A percentile compares a stretch with the other conserved stretches of the same genome.
These are phyloP conservation scores for Tuber indicum DNA, from an alignment of 495 filamentous ascomycete species.

Conservation along the genomic window DNA sequence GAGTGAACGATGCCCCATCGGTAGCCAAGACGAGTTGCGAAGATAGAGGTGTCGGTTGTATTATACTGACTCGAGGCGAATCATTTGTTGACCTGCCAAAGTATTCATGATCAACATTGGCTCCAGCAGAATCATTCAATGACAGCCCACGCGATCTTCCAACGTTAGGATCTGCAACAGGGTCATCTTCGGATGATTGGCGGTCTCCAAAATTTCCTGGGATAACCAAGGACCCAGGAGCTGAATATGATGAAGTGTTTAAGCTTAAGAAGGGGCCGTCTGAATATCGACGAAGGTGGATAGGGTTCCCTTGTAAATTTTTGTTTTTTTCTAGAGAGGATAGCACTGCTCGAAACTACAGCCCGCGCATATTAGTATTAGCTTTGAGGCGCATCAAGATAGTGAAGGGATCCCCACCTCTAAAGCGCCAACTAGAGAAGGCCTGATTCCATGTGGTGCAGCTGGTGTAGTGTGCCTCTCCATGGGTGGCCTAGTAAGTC, in stretches of 20 bases:
- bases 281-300: conserved; percentile 65
- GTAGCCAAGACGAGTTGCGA: conserved; percentile 4
- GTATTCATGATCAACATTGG: conserved; percentile 4
- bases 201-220: conserved; percentile 13
- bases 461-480: conserved; percentile 49
- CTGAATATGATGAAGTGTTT: conserved; percentile 16
- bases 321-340: conserved; percentile 71
- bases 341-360: conserved; percentile 72
- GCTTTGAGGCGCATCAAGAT: not conserved
- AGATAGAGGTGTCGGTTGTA: conserved; percentile 8
- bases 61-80: conserved; percentile 13
- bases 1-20: not conserved
- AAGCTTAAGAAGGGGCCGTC: conserved; percentile 50
- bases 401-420: conserved; percentile 47
- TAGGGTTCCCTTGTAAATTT: conserved; percentile 61
- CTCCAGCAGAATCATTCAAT: conserved; percentile 53
- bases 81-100: not conserved
- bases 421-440: conserved; percentile 85
- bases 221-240: conserved; percentile 31
- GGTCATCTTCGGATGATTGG: not conserved
- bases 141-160: conserved; percentile 56
- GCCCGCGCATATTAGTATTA: not conserved
- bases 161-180: conserved; percentile 3
- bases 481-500: conserved; percentile 64
- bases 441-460: conserved; percentile 74